Evolutionary conservation across 345 rosid species (phyloP).

Genomic region (Citrus australasica): DNA sequence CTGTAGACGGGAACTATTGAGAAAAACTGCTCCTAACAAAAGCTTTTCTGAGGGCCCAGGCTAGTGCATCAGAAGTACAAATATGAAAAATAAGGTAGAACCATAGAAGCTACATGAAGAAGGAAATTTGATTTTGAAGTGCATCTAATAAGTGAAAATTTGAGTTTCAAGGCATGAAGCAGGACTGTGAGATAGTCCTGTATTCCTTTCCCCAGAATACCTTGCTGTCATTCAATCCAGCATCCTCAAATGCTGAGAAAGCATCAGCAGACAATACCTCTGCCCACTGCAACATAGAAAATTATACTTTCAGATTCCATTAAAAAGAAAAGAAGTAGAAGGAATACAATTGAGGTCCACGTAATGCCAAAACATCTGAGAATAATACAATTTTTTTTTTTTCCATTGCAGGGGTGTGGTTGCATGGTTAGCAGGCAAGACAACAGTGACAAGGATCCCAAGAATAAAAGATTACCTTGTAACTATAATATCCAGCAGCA

Average conservation of each 20-base stretch:
- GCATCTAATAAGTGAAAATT: not conserved
- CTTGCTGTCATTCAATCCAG: constrained; percentile 71
- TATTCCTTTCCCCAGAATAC: constrained; percentile 33
- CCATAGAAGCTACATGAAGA: not conserved
- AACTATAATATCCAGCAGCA: constrained; percentile 97
- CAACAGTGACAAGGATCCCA: not conserved
- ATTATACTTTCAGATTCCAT: constrained; percentile 20
- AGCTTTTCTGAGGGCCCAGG: not conserved
- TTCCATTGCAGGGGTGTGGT: too few relatives aligned
- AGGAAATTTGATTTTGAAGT: not conserved
- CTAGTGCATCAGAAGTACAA: not conserved
- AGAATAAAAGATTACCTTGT: constrained; percentile 56
- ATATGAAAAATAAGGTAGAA: not conserved
- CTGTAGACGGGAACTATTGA: not conserved
- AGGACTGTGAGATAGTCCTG: not conserved
- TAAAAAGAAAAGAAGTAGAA: not conserved
- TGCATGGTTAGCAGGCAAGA: not conserved
- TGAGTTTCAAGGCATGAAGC: not conserved
- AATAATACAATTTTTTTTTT: not conserved
- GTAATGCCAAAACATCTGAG: not conserved
- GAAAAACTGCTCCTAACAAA: not conserved
- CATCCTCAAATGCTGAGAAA: constrained; percentile 95
- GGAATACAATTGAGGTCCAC: not conserved
- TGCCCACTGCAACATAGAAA: constrained; percentile 78
- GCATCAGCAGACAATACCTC: constrained; percentile 97